Evolutionary conservation across 768 basidiomycete species (phyloP).

Genomic region (Podaxis pistillaris): DNA sequence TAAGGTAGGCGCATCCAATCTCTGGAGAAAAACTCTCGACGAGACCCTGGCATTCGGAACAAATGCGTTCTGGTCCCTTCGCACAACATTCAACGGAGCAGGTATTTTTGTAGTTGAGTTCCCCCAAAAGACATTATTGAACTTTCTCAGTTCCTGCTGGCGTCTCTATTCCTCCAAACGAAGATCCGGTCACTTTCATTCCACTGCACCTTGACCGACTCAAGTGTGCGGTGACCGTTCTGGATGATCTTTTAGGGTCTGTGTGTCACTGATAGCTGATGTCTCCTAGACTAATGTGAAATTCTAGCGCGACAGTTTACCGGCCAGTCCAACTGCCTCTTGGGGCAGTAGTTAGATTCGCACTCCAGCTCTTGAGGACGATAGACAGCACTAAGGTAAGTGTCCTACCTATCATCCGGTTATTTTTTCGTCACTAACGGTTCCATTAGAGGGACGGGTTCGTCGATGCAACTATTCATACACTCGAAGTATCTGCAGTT

Average conservation of each 20-base stretch:
- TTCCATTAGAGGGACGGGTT: slow-evolving; percentile 42
- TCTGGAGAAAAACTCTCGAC: slow-evolving; percentile 78
- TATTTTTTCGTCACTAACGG: slow-evolving; percentile 12
- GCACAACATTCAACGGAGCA: slow-evolving; percentile 55
- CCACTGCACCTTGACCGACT: slow-evolving; percentile 65
- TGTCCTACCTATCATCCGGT: not conserved
- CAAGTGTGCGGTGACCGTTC: slow-evolving; percentile 49
- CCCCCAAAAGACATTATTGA: not conserved
- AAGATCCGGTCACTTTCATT: slow-evolving; percentile 48
- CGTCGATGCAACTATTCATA: slow-evolving; percentile 48
- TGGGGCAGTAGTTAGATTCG: slow-evolving; percentile 58
- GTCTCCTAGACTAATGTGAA: not conserved
- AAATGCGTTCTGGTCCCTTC: slow-evolving; percentile 54
- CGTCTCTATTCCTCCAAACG: slow-evolving; percentile 18
- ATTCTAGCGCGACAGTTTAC: slow-evolving; percentile 47
- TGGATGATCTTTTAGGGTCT: slow-evolving; percentile 52
- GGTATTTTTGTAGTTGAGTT: slow-evolving; percentile 30
- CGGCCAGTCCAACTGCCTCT: slow-evolving; percentile 71
- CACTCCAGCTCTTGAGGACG: slow-evolving; percentile 44
- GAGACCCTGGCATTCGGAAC: slow-evolving; percentile 67
- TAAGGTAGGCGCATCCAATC: slow-evolving; percentile 66
- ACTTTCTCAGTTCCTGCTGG: slow-evolving; percentile 5
- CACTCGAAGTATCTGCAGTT: slow-evolving; percentile 52
- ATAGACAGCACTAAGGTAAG: slow-evolving; percentile 28
- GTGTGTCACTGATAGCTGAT: not conserved